Evolutionary conservation across 2,329 filamentous ascomycete species (phyloP).

Genomic region (Periglandula ipomoeae): DNA sequence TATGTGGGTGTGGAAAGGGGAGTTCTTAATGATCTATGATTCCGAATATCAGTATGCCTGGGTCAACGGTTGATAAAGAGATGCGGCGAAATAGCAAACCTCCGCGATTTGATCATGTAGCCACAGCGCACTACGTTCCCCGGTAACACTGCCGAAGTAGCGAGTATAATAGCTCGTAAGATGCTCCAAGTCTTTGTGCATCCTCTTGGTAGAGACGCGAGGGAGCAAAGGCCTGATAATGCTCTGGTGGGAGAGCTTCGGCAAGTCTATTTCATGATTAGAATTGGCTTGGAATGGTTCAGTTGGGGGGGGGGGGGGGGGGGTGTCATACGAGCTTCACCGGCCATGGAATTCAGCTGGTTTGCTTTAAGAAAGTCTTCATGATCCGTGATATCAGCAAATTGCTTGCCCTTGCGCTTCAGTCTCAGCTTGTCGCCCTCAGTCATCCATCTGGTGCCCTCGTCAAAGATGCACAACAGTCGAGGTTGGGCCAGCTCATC

Average conservation of each 20-base stretch:
- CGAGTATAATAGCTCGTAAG: slow-evolving; percentile 53
- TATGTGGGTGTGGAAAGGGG: slow-evolving; percentile 27
- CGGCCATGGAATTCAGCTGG: slow-evolving; percentile 15
- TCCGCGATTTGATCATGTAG: slow-evolving; percentile 26
- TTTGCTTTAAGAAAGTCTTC: slow-evolving; percentile 34
- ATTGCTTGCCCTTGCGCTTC: slow-evolving; percentile 55
- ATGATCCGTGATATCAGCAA: slow-evolving; percentile 64
- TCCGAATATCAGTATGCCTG: not conserved
- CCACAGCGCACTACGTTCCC: slow-evolving; percentile 24
- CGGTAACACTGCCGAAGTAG: slow-evolving; percentile 36
- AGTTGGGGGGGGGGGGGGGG: no score
- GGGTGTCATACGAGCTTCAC: slow-evolving; percentile 7
- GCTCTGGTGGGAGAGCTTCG: slow-evolving; percentile 36
- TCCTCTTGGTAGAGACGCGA: slow-evolving; percentile 52
- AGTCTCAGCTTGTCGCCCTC: slow-evolving; percentile 66
- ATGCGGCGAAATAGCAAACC: slow-evolving; percentile 8
- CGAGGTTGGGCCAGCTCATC: slow-evolving; percentile 31
- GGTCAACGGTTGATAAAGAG: not conserved
- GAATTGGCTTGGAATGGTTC: no score
- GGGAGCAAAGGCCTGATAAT: slow-evolving; percentile 47
- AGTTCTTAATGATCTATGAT: slow-evolving; percentile 20
- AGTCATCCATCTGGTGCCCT: slow-evolving; percentile 56
- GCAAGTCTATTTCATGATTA: slow-evolving; percentile 18
- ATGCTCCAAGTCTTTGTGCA: slow-evolving; percentile 54
- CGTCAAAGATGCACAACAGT: slow-evolving; percentile 56